Percentiles rank a stretch among this genome's conserved stretches.
Conservation (phyloP, 805 yeast species). For the Candida ficus region DNA sequence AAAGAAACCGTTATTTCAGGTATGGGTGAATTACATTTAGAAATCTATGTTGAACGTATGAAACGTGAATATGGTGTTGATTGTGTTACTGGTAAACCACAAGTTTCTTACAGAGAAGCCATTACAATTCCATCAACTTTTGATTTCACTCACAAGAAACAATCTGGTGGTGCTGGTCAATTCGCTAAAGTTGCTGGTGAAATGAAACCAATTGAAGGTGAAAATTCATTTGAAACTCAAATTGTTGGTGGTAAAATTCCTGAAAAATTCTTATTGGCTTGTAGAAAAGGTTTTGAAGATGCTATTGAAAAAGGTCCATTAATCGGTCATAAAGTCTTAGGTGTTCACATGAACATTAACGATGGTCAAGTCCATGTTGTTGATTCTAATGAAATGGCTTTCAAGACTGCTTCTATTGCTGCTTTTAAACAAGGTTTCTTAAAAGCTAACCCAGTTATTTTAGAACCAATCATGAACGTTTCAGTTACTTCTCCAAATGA, state of each 20-base stretch:
- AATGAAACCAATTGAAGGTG: slow-evolving; percentile 57
- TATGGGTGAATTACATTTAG: slow-evolving; percentile 97
- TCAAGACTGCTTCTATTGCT: slow-evolving; percentile 84
- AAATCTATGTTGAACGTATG: slow-evolving; percentile 97
- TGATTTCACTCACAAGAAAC: slow-evolving; percentile 95
- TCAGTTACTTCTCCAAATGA: slow-evolving; percentile 92
- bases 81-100: slow-evolving; percentile 94
- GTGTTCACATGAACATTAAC: slow-evolving; percentile 86
- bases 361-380: slow-evolving; percentile 98
- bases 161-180: slow-evolving; percentile 99
- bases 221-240: slow-evolving; percentile 75
- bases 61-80: slow-evolving; percentile 95
- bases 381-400: slow-evolving; percentile 93
- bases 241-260: slow-evolving; percentile 97
- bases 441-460: slow-evolving; percentile 76
- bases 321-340: slow-evolving; percentile 89
- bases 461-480: slow-evolving; percentile 96
- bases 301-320: slow-evolving; percentile 94
- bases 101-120: slow-evolving; percentile 96
- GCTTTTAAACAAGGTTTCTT: slow-evolving; percentile 92
- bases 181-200: slow-evolving; percentile 93
- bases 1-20: slow-evolving; percentile 95
- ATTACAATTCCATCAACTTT: slow-evolving; percentile 67
- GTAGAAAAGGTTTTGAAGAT: slow-evolving; percentile 94
- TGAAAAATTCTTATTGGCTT: slow-evolving; percentile 89